Evolutionary conservation across 176 grass and related monocot species (phyloP), one percentile per base, ranked within the genome.

Genomic region (Phragmites australis): DNA sequence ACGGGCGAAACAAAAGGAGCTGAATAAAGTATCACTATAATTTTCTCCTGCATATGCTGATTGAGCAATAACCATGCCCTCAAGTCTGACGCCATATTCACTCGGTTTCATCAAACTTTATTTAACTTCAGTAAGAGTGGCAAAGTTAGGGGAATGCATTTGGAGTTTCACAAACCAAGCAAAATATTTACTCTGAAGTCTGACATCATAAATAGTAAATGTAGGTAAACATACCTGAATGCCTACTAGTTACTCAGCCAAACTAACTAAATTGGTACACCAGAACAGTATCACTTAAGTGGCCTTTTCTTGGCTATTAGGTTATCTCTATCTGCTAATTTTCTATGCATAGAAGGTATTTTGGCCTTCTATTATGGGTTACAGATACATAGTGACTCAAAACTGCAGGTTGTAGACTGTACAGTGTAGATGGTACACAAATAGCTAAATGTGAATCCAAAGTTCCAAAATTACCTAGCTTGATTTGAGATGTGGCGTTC

Each of bases 401-500:
- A 18, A 51, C 29, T 66, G 30, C 60, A 52, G 9, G 6, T 17
- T 37, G 14, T 72, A 54, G 10, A 17, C 16, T 16, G 15, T 51
- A 60, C 15, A 70, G 2, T 52, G 21, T 32, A 43, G 31, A 47
- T 7, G 16, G n/a, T 6, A 41, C 29, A 73, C 23, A 1, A 31
- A 2, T 60, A 59, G 68, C 8, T 23, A 75, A 54, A 67, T 21
- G 27, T n/a, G 57, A 74, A 77, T 15, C 27, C 27, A 69, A 78
- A 83, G 26, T 73, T 45, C 6, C 12, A 61, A 44, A 74, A 50
- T 78, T 90, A 99, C 96, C 82, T 80, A 95, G 88, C 52, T 91
- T 99, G 78, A 95, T 94, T 63, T 93, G 75, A 32, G 96, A 99
- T 59, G 79, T 79, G 22, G 90, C 86, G 86, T 99, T 99, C 23